Evolutionary conservation across 441 rosid genomes (phyloP), one percentile per base, ranked within the genome.

Genomic region (Metrosideros polymorpha): DNA sequence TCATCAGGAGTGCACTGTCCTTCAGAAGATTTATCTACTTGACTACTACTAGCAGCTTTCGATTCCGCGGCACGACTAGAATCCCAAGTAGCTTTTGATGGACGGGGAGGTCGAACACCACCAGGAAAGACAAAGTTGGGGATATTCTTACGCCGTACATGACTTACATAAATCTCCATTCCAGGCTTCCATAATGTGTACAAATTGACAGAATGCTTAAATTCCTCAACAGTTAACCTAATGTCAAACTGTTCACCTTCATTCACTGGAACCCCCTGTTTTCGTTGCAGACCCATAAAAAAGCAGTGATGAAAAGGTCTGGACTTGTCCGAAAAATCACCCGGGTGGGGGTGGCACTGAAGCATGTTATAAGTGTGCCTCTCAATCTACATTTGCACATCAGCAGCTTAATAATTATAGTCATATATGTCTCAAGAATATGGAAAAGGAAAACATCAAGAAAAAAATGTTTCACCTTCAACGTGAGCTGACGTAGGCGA

Each of bases 251-350:
- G 97, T 86, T 90, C 97, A 9, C 97, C 95, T 91, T 92, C 98
- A 87, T 91, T 92, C 84, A 89, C 96, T 75, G 96, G 92, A 92
- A 91, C 93, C 90, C 98, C 99, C 91, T 94, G 99, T 89, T 93
- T 98, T 61, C 98, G 95, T 89, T 98, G 99, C 92, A 98, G 92
- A 55, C 99, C 99, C 99, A 98, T 98, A 90, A 96, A 98, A 91
- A 94, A 95, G 42, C 93, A 92, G 91, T 95, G 93, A 88, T 90
- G 93, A 71, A 94, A 95, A 61, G 97, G 95, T 86, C 89, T 95
- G 10, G 95, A 91, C 91, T 92, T 87, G 87, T 98, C 98, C 82
- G 90, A 89, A 92, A 96, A 98, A 85, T 95, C 96, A 51, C 96
- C 92, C 30, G 99, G 98, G 87, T 96, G 97, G 14, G 99, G 99